Evolutionary conservation across 2,329 filamentous ascomycete species (phyloP), one percentile per base, ranked within the genome.

Genomic region (Leptosphaerulina australis): DNA sequence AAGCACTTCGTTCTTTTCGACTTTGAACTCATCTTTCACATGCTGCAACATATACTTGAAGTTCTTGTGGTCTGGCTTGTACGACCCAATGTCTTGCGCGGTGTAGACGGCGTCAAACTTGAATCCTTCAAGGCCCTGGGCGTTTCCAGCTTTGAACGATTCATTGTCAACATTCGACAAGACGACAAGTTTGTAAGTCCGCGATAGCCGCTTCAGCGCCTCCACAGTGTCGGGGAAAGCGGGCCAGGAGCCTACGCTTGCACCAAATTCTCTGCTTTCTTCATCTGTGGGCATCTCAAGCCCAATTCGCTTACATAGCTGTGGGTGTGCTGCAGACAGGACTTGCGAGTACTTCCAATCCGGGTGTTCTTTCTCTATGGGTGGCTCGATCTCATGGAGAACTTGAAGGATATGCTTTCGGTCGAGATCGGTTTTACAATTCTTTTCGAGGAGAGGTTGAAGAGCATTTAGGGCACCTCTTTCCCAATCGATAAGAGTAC

Each of bases 401-500:
- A 67, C 62, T n/a, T 70, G 55, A 34, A 79, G 63, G 41, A 71
- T 63, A 15, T 60, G 43, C 30, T 65, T 62, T 10, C 51, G 54
- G 22, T 66, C 60, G 3, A 69, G 37, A 17, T 66, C 45, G 7
- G 59, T 36, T n/a, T 63, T 62, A 26, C 45, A 44, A 30, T 54
- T 53, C n/a, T 58, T 62, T 21, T 77, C 66, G 25, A 83, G 72
- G 10, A 83, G 64, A 0, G 81, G 77, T 18, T 77, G 66, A 1
- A 91, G 77, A 3, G 81, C 77, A 2, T 71, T 58, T 41, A 81
- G 71, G 48, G 90, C 81, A 50, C 87, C 87, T n/a, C 75, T 68
- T 69, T 91, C 86, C 88, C 87, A 91, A 76, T 92, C 87, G 53
- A 92, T 83, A 3, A 92, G 80, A 0, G 89, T 93, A 69, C 88